Percentiles rank a stretch among this genome's conserved stretches.
Evolutionary conservation across 345 rosid species (phyloP).

Genomic region (Salix brachista): DNA sequence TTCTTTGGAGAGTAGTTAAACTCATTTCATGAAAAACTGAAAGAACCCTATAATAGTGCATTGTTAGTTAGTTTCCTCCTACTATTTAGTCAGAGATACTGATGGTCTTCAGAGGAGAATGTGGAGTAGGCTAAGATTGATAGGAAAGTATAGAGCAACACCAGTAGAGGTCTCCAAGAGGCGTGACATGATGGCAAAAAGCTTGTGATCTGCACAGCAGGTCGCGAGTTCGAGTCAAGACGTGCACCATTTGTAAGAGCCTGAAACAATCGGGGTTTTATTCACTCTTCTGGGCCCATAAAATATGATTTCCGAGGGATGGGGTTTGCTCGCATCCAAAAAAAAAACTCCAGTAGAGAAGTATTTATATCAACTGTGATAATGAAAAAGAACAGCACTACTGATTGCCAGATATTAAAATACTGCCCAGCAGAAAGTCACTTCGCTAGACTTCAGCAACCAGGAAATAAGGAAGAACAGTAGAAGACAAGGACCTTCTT

Average conservation of each 20-base stretch:
- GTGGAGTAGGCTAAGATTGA: background rate
- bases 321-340: too few relatives aligned
- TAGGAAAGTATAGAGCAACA: background rate
- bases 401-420: background rate
- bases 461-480: background rate
- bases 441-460: background rate
- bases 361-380: background rate
- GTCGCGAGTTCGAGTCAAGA: too few relatives aligned
- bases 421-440: background rate
- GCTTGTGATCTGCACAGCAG: too few relatives aligned
- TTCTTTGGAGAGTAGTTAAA: background rate
- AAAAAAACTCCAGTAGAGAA: background rate
- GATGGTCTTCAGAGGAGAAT: background rate
- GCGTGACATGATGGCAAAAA: too few relatives aligned
- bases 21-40: background rate
- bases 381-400: background rate
- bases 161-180: background rate
- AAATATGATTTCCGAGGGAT: too few relatives aligned
- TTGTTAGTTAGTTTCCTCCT: background rate
- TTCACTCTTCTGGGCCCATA: fast-evolving
- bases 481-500: background rate
- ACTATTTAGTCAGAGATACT: background rate
- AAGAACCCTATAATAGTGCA: background rate
- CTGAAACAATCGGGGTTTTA: too few relatives aligned
- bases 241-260: fast-evolving